Base-by-base conservation (phyloP, 257 asterid species). In the Primulina eburnea region DNA sequence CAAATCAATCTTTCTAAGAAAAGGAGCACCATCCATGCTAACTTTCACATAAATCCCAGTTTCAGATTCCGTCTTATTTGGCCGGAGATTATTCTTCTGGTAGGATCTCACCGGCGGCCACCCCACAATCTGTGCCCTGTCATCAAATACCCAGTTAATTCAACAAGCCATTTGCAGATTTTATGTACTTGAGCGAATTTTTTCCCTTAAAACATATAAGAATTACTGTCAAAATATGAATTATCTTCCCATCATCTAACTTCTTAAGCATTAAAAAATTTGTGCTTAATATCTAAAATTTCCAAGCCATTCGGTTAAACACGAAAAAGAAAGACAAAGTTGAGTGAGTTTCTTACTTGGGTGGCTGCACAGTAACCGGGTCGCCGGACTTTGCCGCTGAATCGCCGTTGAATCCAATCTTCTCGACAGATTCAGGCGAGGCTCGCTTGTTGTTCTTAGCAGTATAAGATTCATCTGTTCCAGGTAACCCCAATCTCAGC, bases 61-160 rank as follows among this genome's bases (percentile, higher is more conserved):
- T 62, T 88, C 85, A 5, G 75, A 5, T 53, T 90, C 95, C 12
- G 75, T 29, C 21, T 82, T 80, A 75, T 83, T 86, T 68, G 71
- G 76, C 71, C 80, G 86, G 38, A 81, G 2, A 72, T 63, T 86
- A 38, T 83, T 88, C 43, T 78, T 88, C 83, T 90, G 75, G 81
- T 81, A 81, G 55, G 87, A 82, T 62, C 94, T 77, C 68, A 87
- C 90, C 21, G 97, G 97, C 65, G 97, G 97, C 97, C 96, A 92
- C 16, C 96, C 97, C 21, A 89, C 90, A 14, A 92, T 85, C 52
- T 87, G 95, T 68, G 88, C 82, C 83, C 97, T 89, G 87, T 56
- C 38, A 78, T 47, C 65, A 66, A 32, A 71, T 14, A 63, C 28
- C 28, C 33, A 50, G 68, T 28, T 18, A n/a, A 40, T 40, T 40